Base-by-base conservation (phyloP, 352 stramenopile species). In the Phytopythium sindhum region DNA sequence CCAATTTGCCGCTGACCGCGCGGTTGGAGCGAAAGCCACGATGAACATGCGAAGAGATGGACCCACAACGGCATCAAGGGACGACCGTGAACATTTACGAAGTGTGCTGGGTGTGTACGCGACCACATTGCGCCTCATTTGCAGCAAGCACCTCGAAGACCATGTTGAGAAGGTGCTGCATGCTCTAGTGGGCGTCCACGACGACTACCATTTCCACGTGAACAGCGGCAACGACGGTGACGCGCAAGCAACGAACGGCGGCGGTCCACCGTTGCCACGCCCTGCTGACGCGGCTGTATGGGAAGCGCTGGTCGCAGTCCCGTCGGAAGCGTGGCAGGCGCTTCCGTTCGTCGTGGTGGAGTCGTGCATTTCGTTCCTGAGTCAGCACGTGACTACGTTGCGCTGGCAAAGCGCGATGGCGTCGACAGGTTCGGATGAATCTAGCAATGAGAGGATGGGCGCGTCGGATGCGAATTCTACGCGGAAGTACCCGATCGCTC, bases 91-190 rank as follows among this genome's bases (percentile, higher is more conserved):
- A 4, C 63, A 73, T 29, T 66, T 75, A 35, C 69, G 86, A 9
- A 68, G 91, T 56, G 75, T 95, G 14, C 44, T 93, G n/a, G 74
- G 71, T 29, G 74, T 95, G 29, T 93, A 93, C 56, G 77, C 84
- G 0, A 83, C 93, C 53, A 74, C 88, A 21, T 60, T 96, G 9
- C 71, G 89, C 24, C 50, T 91, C 19, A 86, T 96, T 24, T 93
- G 84, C 52, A 70, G 69, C 26, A 42, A 62, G n/a, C 61, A 90
- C 68, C 56, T 96, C 9, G 83, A 84, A 57, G 88, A 96, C 45
- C 88, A 96, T 61, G 66, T 88, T 4, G 88, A 96, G 65, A 92
- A 91, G 57, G 76, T 95, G 33, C 63, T 96, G 0, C 85, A 92
- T 57, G 80, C 86, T 26, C 52, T 96, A 10, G 86, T 95, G 50